Percentiles rank a stretch among this genome's conserved stretches.
Evolutionary conservation across 805 yeast species (phyloP).

Genomic region (Yarrowia sp.): DNA sequence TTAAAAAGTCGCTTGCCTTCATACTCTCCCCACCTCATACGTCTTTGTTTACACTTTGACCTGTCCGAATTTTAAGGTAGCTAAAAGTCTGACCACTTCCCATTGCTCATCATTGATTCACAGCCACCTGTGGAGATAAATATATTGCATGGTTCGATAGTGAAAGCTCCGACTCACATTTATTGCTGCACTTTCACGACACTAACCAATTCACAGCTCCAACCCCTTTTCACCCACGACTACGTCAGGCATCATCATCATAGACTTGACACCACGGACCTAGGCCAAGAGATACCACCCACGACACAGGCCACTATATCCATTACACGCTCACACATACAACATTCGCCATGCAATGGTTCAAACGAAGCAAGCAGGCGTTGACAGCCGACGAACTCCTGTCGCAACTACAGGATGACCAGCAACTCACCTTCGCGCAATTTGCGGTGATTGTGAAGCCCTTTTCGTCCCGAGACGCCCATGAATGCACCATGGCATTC

Average conservation of each 20-base stretch:
- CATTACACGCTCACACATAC: neutral
- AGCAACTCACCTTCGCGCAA: constrained; percentile 22
- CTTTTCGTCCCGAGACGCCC: constrained; percentile 19
- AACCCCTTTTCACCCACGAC: neutral
- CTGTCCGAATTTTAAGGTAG: neutral
- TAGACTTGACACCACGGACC: neutral
- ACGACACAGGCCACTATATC: neutral
- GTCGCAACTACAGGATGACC: constrained; percentile 23
- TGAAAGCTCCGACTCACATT: neutral
- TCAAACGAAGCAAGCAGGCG: constrained; percentile 15
- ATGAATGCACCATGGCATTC: constrained; percentile 29
- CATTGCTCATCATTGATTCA: neutral
- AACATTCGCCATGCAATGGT: constrained; percentile 2
- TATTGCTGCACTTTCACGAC: neutral
- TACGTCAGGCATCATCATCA: neutral
- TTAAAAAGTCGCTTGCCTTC: neutral
- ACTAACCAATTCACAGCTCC: neutral
- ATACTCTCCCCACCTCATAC: neutral
- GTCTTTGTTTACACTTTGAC: constrained; percentile 11
- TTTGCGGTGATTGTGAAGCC: constrained; percentile 24
- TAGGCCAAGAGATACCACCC: neutral
- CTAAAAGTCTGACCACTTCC: constrained; percentile 21
- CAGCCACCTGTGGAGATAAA: neutral
- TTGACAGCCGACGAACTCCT: constrained; percentile 15
- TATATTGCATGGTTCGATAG: constrained; percentile 2